Evolutionary conservation across 2,329 filamentous ascomycete genomes (phyloP).

Genomic region (Cercospora sp.): DNA sequence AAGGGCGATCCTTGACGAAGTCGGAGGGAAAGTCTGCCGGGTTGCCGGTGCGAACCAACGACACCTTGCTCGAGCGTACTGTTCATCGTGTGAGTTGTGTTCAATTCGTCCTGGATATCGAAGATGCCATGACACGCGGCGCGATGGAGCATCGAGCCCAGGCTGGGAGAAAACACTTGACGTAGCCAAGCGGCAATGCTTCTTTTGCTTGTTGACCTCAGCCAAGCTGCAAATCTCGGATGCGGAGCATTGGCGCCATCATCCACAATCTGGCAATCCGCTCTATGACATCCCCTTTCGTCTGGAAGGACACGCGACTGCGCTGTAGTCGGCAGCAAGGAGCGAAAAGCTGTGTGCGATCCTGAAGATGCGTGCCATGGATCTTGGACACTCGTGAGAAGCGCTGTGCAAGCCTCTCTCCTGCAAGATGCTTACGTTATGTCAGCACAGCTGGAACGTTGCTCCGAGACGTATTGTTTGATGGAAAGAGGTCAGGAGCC

Average conservation of each 20-base stretch:
- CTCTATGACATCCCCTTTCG: background rate
- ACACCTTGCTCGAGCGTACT: background rate
- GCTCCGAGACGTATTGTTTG: background rate
- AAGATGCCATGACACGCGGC: background rate
- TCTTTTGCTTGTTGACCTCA: conserved; percentile 6
- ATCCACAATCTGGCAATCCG: background rate
- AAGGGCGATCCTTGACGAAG: conserved; percentile 2
- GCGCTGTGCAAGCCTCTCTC: background rate
- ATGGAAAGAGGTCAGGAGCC: background rate
- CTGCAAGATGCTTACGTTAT: background rate
- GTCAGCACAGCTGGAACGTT: background rate
- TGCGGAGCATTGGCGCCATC: background rate
- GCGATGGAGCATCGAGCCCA: background rate
- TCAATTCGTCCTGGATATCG: background rate
- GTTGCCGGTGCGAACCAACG: background rate
- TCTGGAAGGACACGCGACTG: background rate
- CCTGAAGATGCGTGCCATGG: background rate
- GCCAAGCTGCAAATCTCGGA: conserved; percentile 7
- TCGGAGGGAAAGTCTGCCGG: conserved; percentile 2
- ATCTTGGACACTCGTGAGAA: background rate
- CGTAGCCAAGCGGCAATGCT: conserved; percentile 3
- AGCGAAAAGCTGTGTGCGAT: background rate
- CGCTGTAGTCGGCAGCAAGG: background rate
- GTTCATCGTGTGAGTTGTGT: background rate
- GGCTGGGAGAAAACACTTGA: background rate